Percentiles rank a stretch among this genome's conserved stretches.
Evolutionary conservation across 2,329 filamentous ascomycete genomes (phyloP).

Genomic region (Pseudocercospora pini-densiflorae): DNA sequence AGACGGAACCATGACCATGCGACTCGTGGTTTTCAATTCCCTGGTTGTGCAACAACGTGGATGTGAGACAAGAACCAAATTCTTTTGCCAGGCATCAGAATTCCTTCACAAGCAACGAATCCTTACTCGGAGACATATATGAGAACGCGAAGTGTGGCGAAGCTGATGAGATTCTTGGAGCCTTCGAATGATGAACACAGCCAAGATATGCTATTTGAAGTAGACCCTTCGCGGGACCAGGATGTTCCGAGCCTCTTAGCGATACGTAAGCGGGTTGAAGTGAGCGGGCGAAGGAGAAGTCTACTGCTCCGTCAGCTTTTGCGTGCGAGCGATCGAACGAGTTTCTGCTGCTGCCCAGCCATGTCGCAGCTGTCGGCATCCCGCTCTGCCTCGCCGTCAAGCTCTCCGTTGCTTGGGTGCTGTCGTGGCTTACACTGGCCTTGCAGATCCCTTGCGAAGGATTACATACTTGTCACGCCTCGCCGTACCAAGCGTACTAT

Average conservation of each 20-base stretch:
- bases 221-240: neutral
- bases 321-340: neutral
- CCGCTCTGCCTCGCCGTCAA: neutral
- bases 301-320: neutral
- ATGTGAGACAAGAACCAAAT: neutral
- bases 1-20: too few relatives aligned
- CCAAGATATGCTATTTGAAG: neutral
- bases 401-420: conserved; percentile 4
- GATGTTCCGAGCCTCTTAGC: neutral
- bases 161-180: neutral
- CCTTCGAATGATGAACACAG: neutral
- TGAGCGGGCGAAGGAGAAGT: too few relatives aligned
- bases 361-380: neutral
- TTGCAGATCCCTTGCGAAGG: conserved; percentile 3
- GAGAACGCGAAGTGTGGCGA: neutral
- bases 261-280: neutral
- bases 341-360: neutral
- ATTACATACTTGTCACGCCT: neutral
- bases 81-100: neutral
- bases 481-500: neutral
- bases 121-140: neutral
- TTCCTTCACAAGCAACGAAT: neutral
- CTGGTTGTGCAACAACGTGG: neutral
- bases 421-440: conserved; percentile 4
- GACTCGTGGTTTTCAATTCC: neutral